Percentiles rank a stretch among this genome's conserved stretches.
Evolutionary conservation across 1,284 basidiomycete species (phyloP).

Genomic region (Exsudoporus floridanus): DNA sequence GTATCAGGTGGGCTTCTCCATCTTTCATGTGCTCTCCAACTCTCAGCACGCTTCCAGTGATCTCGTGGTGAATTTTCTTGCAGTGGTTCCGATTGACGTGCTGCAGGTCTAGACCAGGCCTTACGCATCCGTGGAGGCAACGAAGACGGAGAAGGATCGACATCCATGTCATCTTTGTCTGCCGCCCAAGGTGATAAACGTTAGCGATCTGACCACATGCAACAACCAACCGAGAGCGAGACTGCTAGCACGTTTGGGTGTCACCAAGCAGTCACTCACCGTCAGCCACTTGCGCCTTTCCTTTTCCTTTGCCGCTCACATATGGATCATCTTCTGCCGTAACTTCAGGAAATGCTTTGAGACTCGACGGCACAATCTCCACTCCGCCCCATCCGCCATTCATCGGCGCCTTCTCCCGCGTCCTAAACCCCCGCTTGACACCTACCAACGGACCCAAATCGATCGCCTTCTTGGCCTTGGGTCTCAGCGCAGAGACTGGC

Average conservation of each 20-base stretch:
- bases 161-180: constrained; percentile 12
- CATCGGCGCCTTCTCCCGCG: constrained; percentile 50
- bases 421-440: constrained; percentile 63
- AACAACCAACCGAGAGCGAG: not conserved
- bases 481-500: not conserved
- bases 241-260: not conserved
- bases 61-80: constrained; percentile 2
- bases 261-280: constrained; percentile 24
- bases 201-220: constrained; percentile 3
- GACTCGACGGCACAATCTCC: constrained; percentile 46
- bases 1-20: constrained; percentile 15
- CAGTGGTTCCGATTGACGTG: constrained; percentile 3
- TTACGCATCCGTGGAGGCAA: constrained; percentile 69
- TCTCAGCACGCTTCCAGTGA: constrained; percentile 2
- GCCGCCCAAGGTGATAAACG: not conserved
- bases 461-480: constrained; percentile 21
- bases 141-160: constrained; percentile 5
- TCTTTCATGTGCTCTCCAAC: constrained; percentile 14
- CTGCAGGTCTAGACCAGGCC: constrained; percentile 42
- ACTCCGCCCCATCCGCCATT: constrained; percentile 64
- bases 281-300: constrained; percentile 16
- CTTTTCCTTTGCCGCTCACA: constrained; percentile 23
- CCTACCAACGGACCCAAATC: constrained; percentile 75
- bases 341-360: constrained; percentile 18
- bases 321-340: constrained; percentile 6